Percentiles rank a stretch among this genome's conserved stretches.
These are phyloP conservation scores for Cytospora schulzeri DNA, from an alignment of 2,329 filamentous ascomycete genomes.

Conservation along the genomic window DNA sequence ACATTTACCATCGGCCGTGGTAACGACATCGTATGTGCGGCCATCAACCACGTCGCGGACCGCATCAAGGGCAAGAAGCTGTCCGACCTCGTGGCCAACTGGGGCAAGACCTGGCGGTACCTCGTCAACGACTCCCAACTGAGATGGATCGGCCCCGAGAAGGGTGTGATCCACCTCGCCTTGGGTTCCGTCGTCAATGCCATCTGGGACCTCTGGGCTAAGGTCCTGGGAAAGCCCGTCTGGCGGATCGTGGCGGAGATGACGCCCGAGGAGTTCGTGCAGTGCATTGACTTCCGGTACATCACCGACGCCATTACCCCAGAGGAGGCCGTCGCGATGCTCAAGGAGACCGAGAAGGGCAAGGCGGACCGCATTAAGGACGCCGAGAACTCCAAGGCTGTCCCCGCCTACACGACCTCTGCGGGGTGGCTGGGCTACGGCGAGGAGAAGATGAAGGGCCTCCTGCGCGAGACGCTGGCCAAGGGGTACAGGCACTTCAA, in stretches of 20 bases:
- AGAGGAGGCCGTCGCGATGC: conserved; percentile 74
- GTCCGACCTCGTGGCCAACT: conserved; percentile 74
- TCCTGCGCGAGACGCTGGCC: conserved; percentile 73
- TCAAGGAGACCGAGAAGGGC: conserved; percentile 65
- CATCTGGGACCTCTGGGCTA: conserved; percentile 95
- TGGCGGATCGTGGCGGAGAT: conserved; percentile 91
- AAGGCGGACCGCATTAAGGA: conserved; percentile 75
- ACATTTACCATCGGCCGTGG: conserved; percentile 86
- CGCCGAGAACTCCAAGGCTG: conserved; percentile 71
- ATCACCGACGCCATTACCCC: conserved; percentile 92
- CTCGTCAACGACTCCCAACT: conserved; percentile 90
- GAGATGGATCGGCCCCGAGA: conserved; percentile 92
- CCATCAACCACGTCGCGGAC: conserved; percentile 76
- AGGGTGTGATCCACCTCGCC: conserved; percentile 90
- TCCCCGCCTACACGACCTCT: conserved; percentile 88
- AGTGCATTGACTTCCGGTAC: conserved; percentile 91
- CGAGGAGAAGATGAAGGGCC: conserved; percentile 79
- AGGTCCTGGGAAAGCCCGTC: conserved; percentile 80
- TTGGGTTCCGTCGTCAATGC: conserved; percentile 89
- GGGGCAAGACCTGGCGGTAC: conserved; percentile 87
- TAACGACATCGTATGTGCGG: conserved; percentile 88
- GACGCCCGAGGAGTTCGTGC: conserved; percentile 82
- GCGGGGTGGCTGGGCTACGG: conserved; percentile 92
- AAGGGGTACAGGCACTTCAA: conserved; percentile 87
- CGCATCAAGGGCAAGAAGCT: conserved; percentile 76